A percentile compares a stretch with the other conserved stretches of the same genome.
Evolutionary conservation across 2,329 filamentous ascomycete species (phyloP).

Genomic region (Aureobasidium namibiae): DNA sequence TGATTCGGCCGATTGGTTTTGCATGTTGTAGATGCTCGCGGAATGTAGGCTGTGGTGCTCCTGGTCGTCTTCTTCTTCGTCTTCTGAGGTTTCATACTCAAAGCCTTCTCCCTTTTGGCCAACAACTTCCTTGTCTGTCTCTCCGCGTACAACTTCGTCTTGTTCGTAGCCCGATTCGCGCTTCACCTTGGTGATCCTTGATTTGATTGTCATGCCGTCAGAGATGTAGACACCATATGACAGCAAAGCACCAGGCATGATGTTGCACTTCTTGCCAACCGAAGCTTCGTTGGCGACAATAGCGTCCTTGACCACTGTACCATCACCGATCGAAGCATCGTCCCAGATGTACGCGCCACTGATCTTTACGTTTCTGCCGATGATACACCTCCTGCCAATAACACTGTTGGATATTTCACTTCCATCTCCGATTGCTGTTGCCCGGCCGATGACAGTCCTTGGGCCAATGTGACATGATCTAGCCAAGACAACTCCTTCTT

Average conservation of each 20-base stretch:
- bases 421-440: slow-evolving; percentile 65
- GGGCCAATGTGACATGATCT: slow-evolving; percentile 62
- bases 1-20: slow-evolving; percentile 44
- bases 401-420: slow-evolving; percentile 66
- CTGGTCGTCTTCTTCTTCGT: slow-evolving; percentile 52
- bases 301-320: slow-evolving; percentile 59
- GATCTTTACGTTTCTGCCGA: slow-evolving; percentile 75
- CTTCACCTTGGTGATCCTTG: slow-evolving; percentile 40
- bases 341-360: slow-evolving; percentile 85
- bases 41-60: slow-evolving; percentile 34
- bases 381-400: slow-evolving; percentile 75
- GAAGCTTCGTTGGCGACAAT: slow-evolving; percentile 67
- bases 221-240: slow-evolving; percentile 69
- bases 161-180: slow-evolving; percentile 36
- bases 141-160: slow-evolving; percentile 25
- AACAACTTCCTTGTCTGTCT: slow-evolving; percentile 45
- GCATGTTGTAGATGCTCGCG: slow-evolving; percentile 41
- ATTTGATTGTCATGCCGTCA: slow-evolving; percentile 45
- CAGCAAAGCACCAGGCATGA: slow-evolving; percentile 67
- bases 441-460: slow-evolving; percentile 66
- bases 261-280: slow-evolving; percentile 61
- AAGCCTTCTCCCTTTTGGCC: slow-evolving; percentile 53
- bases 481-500: slow-evolving; percentile 67
- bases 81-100: slow-evolving; percentile 49
- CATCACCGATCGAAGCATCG: slow-evolving; percentile 67